Conservation (phyloP, 2,329 filamentous ascomycete genomes). For the Diaporthe capsici region DNA sequence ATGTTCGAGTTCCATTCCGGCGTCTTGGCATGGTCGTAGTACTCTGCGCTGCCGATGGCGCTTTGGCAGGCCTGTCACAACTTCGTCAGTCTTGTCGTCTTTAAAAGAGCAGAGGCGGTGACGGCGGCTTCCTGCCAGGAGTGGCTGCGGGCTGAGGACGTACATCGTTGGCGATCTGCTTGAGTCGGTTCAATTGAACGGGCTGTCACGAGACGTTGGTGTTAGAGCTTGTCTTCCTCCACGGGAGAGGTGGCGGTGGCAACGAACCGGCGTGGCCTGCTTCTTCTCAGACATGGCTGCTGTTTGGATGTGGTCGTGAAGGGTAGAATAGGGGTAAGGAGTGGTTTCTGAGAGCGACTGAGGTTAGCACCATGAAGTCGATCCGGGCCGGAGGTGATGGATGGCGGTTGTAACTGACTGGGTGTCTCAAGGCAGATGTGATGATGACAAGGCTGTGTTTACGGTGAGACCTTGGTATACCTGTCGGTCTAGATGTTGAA, state of each 20-base stretch:
- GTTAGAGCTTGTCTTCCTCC: conserved; percentile 17
- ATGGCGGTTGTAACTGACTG: conserved; percentile 10
- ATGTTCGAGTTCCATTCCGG: conserved; percentile 92
- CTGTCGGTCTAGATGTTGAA: not conserved
- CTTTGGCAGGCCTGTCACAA: conserved; percentile 81
- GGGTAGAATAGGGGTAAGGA: conserved; percentile 36
- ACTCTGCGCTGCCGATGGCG: conserved; percentile 79
- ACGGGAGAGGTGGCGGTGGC: not conserved
- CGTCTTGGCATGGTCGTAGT: conserved; percentile 90
- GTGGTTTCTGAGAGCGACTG: conserved; percentile 1
- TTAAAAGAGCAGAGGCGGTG: not conserved
- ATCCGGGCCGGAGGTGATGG: not conserved
- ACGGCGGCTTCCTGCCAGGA: conserved; percentile 12
- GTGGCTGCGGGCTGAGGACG: conserved; percentile 49
- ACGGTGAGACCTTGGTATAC: not conserved
- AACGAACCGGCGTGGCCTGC: conserved; percentile 39
- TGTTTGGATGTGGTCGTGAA: not conserved
- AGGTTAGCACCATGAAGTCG: conserved; percentile 9
- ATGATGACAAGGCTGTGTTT: not conserved
- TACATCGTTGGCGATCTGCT: conserved; percentile 89
- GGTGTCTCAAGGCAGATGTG: not conserved
- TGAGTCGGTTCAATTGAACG: conserved; percentile 81
- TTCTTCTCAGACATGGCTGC: conserved; percentile 41
- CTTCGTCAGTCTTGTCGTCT: conserved; percentile 37
- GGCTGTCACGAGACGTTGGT: conserved; percentile 69